Conservation (phyloP, 2,329 filamentous ascomycete genomes). For the Aspergillus costaricaensis region DNA sequence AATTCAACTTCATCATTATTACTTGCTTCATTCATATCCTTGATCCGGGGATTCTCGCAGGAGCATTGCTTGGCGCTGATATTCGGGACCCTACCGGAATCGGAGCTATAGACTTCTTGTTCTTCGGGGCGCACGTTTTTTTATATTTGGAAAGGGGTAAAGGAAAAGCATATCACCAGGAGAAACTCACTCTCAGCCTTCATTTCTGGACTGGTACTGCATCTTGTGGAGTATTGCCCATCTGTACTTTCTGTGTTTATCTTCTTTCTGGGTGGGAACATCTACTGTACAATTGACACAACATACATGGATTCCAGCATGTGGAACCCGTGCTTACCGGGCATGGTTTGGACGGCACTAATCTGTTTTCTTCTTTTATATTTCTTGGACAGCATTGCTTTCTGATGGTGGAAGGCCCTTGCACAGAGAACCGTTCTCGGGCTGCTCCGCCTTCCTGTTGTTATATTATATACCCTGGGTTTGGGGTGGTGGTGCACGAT, state of each 20-base stretch:
- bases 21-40: not conserved
- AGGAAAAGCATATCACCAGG: not conserved
- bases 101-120: not conserved
- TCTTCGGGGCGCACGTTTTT: constrained; percentile 1
- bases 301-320: constrained; percentile 3
- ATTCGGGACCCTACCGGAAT: not conserved
- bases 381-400: not conserved
- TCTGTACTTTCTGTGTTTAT: constrained; percentile 9
- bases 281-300: constrained; percentile 17
- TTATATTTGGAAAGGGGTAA: not conserved
- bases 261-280: constrained; percentile 7
- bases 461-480: constrained; percentile 14
- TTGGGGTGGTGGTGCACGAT: constrained; percentile 5
- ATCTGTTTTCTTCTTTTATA: not conserved
- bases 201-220: constrained; percentile 3
- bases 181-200: not conserved
- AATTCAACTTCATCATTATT: constrained; percentile 13
- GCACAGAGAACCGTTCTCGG: constrained; percentile 2
- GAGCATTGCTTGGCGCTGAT: not conserved
- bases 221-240: constrained; percentile 8
- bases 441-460: not conserved
- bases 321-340: not conserved
- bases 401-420: not conserved
- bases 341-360: constrained; percentile 3
- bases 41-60: not conserved